Evolutionary conservation across 2,329 filamentous ascomycete species (phyloP).

Genomic region (Exophiala dermatitidis): DNA sequence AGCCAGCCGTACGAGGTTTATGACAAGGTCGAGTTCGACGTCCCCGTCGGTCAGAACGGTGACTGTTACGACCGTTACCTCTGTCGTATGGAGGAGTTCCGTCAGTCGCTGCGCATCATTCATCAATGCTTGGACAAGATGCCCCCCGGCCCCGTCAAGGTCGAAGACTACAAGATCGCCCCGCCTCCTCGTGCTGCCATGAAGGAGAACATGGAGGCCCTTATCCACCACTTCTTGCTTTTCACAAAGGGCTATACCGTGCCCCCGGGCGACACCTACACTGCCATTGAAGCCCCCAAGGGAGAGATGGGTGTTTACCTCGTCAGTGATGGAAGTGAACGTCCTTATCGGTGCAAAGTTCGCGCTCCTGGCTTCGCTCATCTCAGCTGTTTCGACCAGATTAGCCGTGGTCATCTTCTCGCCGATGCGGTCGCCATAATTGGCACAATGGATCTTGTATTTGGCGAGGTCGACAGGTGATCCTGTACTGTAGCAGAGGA

Average conservation of each 20-base stretch:
- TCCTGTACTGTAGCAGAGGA: background rate
- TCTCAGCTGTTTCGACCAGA: conserved; percentile 86
- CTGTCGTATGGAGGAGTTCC: conserved; percentile 99
- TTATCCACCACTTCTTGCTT: conserved; percentile 98
- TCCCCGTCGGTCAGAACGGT: conserved; percentile 90
- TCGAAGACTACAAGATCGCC: conserved; percentile 98
- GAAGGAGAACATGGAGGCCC: conserved; percentile 99
- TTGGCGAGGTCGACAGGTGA: conserved; percentile 60
- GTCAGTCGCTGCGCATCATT: conserved; percentile 95
- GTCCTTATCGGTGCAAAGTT: conserved; percentile 96
- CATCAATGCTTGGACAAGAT: conserved; percentile 99
- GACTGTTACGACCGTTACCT: conserved; percentile 99
- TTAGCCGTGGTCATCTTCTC: conserved; percentile 83
- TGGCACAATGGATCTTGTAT: conserved; percentile 45
- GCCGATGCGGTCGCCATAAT: conserved; percentile 97
- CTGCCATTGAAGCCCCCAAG: conserved; percentile 97
- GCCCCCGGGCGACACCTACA: conserved; percentile 95
- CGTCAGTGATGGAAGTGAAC: conserved; percentile 91
- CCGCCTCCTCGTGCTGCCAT: conserved; percentile 94
- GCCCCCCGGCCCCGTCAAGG: conserved; percentile 85
- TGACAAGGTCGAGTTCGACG: conserved; percentile 94
- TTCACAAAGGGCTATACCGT: conserved; percentile 98
- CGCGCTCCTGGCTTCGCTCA: conserved; percentile 95
- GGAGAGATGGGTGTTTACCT: conserved; percentile 98
- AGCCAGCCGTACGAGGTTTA: conserved; percentile 96